phyloP scores from a whole-genome alignment of 1,284 basidiomycete genomes.

The Trametes hirsuta region DNA sequence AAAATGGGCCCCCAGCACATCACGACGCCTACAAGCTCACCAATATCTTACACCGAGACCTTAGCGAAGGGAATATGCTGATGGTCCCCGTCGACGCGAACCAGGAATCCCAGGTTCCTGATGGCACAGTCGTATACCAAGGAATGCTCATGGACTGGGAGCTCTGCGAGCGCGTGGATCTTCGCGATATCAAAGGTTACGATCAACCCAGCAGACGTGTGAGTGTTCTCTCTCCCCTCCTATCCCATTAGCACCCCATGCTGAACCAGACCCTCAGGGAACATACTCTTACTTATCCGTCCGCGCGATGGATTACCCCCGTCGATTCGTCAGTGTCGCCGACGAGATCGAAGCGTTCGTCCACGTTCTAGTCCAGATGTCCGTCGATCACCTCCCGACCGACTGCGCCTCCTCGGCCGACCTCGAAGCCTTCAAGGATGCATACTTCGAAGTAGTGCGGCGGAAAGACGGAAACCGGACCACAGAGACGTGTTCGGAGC shows the following conservation, averaged over 20 bases:
- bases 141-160: conserved; percentile 17
- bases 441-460: neutral
- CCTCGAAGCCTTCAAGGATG: neutral
- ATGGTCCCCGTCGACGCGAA: neutral
- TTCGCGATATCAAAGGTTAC: too few species aligned
- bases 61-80: conserved; percentile 18
- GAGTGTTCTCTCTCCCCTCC: neutral
- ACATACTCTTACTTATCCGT: conserved; percentile 6
- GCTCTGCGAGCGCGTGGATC: conserved; percentile 1
- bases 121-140: neutral
- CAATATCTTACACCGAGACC: conserved; percentile 8
- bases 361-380: conserved; percentile 1
- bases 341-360: conserved; percentile 16
- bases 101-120: neutral
- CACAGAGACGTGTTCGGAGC: neutral
- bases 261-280: neutral
- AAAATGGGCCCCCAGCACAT: conserved; percentile 1
- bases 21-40: conserved; percentile 1
- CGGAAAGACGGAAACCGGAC: neutral
- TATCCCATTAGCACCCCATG: neutral
- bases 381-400: conserved; percentile 1
- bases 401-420: neutral
- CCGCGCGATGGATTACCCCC: neutral
- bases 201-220: too few species aligned
- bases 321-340: neutral